Evolutionary conservation across 805 yeast species (phyloP).

Genomic region (Candida yuanshanica): DNA sequence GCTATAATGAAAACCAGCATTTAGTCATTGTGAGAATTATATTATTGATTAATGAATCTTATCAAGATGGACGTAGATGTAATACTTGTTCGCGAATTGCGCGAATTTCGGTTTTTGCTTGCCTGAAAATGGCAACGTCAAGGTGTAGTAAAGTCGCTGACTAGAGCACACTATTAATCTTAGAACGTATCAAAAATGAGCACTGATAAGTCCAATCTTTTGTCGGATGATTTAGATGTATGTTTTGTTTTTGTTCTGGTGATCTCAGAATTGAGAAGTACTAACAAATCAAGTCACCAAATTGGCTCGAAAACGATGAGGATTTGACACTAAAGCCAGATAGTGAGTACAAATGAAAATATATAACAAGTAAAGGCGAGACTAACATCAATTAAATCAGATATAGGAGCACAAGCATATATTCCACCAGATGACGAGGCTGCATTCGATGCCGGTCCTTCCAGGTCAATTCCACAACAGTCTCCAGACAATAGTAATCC

Average conservation of each 20-base stretch:
- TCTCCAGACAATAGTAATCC: too few species aligned
- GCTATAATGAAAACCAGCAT: neutral
- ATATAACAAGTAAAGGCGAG: neutral
- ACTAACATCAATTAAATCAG: slow-evolving; percentile 3
- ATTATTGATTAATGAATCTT: neutral
- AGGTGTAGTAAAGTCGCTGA: too few species aligned
- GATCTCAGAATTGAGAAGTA: too few species aligned
- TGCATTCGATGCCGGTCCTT: slow-evolving; percentile 9
- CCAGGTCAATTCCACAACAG: neutral
- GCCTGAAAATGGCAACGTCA: too few species aligned
- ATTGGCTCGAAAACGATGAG: slow-evolving; percentile 23
- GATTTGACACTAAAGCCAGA: slow-evolving; percentile 14
- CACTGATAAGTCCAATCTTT: neutral
- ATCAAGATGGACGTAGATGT: too few species aligned
- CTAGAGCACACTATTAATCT: too few species aligned
- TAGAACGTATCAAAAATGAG: neutral
- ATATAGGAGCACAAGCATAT: slow-evolving; percentile 26
- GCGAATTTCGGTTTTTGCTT: too few species aligned
- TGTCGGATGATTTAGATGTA: neutral
- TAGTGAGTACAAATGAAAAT: slow-evolving; percentile 4
- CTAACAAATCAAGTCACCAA: neutral
- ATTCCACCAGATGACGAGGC: slow-evolving; percentile 27
- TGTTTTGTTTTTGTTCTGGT: neutral
- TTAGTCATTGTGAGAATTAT: neutral
- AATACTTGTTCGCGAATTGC: too few species aligned